Evolutionary conservation across 257 asterid genomes (phyloP), one percentile per base, ranked within the genome.

Genomic region (Fraxinus pennsylvanica): DNA sequence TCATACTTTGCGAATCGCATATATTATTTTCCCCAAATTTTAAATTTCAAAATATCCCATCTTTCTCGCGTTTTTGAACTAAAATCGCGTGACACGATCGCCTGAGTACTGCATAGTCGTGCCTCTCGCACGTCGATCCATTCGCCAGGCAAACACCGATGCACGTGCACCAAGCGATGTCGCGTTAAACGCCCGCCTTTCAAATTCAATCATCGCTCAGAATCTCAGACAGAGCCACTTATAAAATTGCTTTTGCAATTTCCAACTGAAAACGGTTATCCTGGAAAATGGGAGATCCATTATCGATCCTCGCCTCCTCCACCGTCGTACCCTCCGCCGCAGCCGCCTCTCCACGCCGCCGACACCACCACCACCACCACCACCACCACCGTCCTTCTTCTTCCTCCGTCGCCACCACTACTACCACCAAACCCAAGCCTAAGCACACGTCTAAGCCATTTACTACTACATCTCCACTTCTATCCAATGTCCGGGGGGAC

Each of bases 201-300:
- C 87, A 81, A 88, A 84, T 90, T 74, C 88, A 85, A 91, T 90
- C 95, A 82, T 69, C 9, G 69, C 35, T 68, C 78, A 59, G 32
- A 29, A 78, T 25, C 32, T 12, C 74, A 71, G 78, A 57, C 21
- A 6, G 25, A 57, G 39, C 39, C n/a, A 41, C 12, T 63, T 27
- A 45, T 17, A 71, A 67, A 9, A 78, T 41, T 25, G 66, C 74
- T 79, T 35, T 57, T 69, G 50, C 76, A 59, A 74, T 61, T 83
- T 63, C 41, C 79, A 82, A 76, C 80, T 6, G 63, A 25, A 59
- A 79, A 78, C 87, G 88, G 88, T 78, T 83, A 89, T 88, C 81
- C 81, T 71, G 78, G 87, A 83, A 83, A 76, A 93, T 93, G 98
- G 88, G 87, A 74, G 96, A 90, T 87, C 90, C 95, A 14, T 80